Evolutionary conservation across 2,329 filamentous ascomycete genomes (phyloP).

Genomic region (Aspergillus bombycis): DNA sequence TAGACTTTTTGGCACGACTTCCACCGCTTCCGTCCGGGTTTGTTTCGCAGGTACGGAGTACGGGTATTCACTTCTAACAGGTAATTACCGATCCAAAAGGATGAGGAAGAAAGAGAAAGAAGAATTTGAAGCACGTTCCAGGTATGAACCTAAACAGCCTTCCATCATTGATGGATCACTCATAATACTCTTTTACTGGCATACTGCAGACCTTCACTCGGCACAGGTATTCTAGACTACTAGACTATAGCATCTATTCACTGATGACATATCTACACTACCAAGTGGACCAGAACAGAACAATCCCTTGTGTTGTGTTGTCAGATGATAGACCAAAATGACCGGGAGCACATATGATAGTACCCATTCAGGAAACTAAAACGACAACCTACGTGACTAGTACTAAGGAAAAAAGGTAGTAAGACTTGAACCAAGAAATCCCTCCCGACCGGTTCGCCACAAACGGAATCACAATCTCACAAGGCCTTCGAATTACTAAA

Average conservation of each 20-base stretch:
- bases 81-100: slow-evolving; percentile 1
- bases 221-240: not conserved
- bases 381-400: not conserved
- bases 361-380: slow-evolving; percentile 7
- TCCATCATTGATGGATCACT: not conserved
- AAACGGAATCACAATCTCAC: slow-evolving; percentile 14
- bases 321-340: not conserved
- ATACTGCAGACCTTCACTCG: not conserved
- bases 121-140: too few species aligned
- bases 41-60: slow-evolving; percentile 8
- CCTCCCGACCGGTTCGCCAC: slow-evolving; percentile 25
- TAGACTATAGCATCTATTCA: not conserved
- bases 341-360: not conserved
- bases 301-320: not conserved
- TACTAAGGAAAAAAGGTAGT: not conserved
- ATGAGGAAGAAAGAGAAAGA: not conserved
- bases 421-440: slow-evolving; percentile 20
- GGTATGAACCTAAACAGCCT: not conserved
- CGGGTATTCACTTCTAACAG: slow-evolving; percentile 1
- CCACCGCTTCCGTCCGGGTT: slow-evolving; percentile 17
- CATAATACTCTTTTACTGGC: not conserved
- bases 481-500: not conserved
- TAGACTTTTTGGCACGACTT: slow-evolving; percentile 18
- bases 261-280: not conserved
- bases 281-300: not conserved